phyloP scores from a whole-genome alignment of 139 green algal genomes.

The Raphidocelis subcapitata region DNA sequence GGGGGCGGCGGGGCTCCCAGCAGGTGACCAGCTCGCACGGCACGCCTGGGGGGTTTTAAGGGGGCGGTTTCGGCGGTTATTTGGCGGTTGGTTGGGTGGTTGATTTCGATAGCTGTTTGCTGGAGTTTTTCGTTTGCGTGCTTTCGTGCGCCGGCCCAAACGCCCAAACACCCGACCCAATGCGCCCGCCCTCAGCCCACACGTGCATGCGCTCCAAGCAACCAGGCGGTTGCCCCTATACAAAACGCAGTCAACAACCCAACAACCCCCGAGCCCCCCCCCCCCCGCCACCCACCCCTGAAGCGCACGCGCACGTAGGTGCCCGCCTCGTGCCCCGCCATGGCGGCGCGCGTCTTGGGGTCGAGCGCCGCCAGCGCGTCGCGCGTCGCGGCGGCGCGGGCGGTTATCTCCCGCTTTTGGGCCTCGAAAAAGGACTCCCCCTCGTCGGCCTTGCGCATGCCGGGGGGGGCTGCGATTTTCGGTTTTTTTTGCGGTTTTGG shows the following conservation, averaged over 20 bases:
- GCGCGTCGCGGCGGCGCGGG: constrained; percentile 49
- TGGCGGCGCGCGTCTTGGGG: constrained; percentile 56
- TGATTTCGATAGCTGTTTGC: too few species aligned
- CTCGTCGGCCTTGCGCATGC: constrained; percentile 31
- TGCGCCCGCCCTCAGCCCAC: too few species aligned
- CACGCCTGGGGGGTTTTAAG: constrained; percentile 44
- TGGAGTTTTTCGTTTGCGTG: too few species aligned
- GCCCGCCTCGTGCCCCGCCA: constrained; percentile 87
- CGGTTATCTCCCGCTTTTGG: constrained; percentile 86
- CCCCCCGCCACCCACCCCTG: constrained; percentile 35
- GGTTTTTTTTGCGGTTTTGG: too few species aligned
- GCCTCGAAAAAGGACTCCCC: constrained; percentile 88
- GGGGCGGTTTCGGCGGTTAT: too few species aligned
- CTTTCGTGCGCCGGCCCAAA: too few species aligned
- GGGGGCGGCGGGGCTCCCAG: constrained; percentile 77
- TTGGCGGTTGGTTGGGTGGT: too few species aligned
- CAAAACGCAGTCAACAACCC: too few species aligned
- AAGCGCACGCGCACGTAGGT: constrained; percentile 89
- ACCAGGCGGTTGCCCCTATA: too few species aligned
- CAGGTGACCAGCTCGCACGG: constrained; percentile 88
- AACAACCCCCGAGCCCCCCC: too few species aligned
- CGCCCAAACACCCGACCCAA: too few species aligned
- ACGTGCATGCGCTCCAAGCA: too few species aligned
- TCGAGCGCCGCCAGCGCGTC: constrained; percentile 80
- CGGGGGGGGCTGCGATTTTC: constrained; percentile 5